These are phyloP conservation scores for Acorus calamus DNA, from an alignment of 106 monocot species.

Conservation along the genomic window DNA sequence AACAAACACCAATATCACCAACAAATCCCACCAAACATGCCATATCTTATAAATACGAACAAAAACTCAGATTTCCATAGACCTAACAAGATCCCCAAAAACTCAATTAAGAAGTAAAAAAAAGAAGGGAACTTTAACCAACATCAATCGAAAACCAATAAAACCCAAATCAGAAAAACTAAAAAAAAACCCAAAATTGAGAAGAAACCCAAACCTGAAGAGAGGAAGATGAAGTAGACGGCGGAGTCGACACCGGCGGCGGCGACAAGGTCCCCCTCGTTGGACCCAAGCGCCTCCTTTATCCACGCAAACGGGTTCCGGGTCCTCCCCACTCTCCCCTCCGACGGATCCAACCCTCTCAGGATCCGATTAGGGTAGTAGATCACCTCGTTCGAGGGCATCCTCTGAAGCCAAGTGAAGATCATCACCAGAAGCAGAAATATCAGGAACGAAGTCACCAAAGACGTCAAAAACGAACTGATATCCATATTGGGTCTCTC, in stretches of 20 bases:
- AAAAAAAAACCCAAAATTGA: too few species aligned
- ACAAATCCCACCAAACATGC: too few species aligned
- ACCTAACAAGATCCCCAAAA: too few species aligned
- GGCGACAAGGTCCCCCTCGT: slow-evolving; percentile 63
- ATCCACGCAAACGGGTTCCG: slow-evolving; percentile 72
- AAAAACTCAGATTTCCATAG: too few species aligned
- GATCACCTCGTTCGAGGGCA: slow-evolving; percentile 61
- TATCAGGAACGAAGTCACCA: slow-evolving; percentile 67
- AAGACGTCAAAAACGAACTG: slow-evolving; percentile 71
- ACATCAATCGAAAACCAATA: too few species aligned
- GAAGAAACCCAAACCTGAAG: slow-evolving; percentile 31
- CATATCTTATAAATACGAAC: too few species aligned
- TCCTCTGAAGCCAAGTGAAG: slow-evolving; percentile 67
- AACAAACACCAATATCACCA: too few species aligned
- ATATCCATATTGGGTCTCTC: slow-evolving; percentile 36
- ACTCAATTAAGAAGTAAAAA: too few species aligned
- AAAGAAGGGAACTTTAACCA: too few species aligned
- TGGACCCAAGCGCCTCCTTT: slow-evolving; percentile 39
- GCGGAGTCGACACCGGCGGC: slow-evolving; percentile 68
- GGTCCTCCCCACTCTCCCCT: slow-evolving; percentile 19
- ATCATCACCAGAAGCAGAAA: slow-evolving; percentile 53
- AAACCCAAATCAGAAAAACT: too few species aligned
- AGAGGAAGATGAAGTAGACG: slow-evolving; percentile 78
- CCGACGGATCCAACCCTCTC: slow-evolving; percentile 40
- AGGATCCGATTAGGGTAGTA: slow-evolving; percentile 64